phyloP scores from a whole-genome alignment of 78 protist species.

The Emiliania huxleyi region DNA sequence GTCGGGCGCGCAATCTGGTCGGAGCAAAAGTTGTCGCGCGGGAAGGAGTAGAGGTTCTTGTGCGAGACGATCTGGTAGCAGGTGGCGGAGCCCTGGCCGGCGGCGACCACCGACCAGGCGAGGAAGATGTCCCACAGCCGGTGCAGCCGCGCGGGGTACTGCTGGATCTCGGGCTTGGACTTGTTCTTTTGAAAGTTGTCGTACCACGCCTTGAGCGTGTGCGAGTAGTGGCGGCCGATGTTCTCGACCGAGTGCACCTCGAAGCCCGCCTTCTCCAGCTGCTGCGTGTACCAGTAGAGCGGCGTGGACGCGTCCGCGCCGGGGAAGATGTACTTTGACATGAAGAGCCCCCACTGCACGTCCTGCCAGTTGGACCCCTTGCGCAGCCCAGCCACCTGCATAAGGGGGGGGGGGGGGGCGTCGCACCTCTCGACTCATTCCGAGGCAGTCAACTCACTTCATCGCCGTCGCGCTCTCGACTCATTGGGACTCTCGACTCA shows the following conservation, averaged over 20 bases:
- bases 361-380: slow-evolving; percentile 50
- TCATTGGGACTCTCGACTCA: too few relatives aligned
- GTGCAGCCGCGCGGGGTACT: not conserved
- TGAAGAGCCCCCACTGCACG: slow-evolving; percentile 60
- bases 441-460: too few relatives aligned
- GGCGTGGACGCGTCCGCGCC: slow-evolving; percentile 62
- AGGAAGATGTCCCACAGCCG: slow-evolving; percentile 49
- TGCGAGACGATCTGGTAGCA: slow-evolving; percentile 59
- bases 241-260: slow-evolving; percentile 57
- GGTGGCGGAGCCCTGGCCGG: slow-evolving; percentile 50
- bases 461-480: too few relatives aligned
- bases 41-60: slow-evolving; percentile 47
- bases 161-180: not conserved
- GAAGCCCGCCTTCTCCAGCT: slow-evolving; percentile 57
- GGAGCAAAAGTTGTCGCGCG: slow-evolving; percentile 39
- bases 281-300: slow-evolving; percentile 39
- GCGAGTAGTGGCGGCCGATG: slow-evolving; percentile 53
- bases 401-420: not conserved
- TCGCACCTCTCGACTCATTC: not conserved
- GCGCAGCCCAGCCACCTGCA: slow-evolving; percentile 59
- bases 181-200: not conserved
- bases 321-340: slow-evolving; percentile 65
- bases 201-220: slow-evolving; percentile 50
- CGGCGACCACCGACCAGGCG: slow-evolving; percentile 55
- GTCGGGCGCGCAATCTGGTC: not conserved